Base-by-base conservation (phyloP, 768 basidiomycete genomes). In the Tephrocybe sp. region DNA sequence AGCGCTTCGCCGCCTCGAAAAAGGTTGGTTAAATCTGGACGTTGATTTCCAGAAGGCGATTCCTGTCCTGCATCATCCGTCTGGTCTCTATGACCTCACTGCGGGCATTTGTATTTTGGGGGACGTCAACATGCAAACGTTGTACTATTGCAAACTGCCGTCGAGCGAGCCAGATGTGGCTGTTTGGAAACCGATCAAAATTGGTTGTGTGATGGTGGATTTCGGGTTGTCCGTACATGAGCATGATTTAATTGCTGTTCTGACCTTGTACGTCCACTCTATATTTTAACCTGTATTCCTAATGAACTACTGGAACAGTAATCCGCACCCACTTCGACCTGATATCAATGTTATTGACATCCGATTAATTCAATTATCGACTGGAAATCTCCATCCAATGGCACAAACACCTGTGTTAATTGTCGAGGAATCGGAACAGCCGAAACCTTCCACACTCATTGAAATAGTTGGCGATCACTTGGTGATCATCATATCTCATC, bases 211-310 rank as follows among this genome's bases (percentile, higher is more conserved):
- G 9, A 66, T 75, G 44, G 63, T 77, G 26, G 74, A 76, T 53
- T 69, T 77, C 53, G 73, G 72, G 4, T 51, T 76, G 30, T 67
- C 68, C 30, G 55, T 75, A 5, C 61, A 69, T 16, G 74, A 76
- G 50, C 73, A 76, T 45, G 73, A 77, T 60, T 56, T 77, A 26
- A 62, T 75, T 20, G 72, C 63, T 4, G 22, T 45, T 13, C 35
- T 51, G n/a, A 51, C 49, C 10, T 8, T 39, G 49, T 51, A 32
- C 11, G 49, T n/a, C 35, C 5, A 16, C n/a, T 19, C n/a, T n/a
- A n/a, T n/a, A n/a, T n/a, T n/a, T n/a, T n/a, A n/a, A n/a, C n/a
- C n/a, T 4, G 10, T 4, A 16, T 20, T 14, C 12, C 38, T 26
- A 1, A 17, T 39, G n/a, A 30, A 26, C 26, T 26, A 26, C 3